Conservation (phyloP, 75 land plant genomes). For the Cryptomeria japonica region DNA sequence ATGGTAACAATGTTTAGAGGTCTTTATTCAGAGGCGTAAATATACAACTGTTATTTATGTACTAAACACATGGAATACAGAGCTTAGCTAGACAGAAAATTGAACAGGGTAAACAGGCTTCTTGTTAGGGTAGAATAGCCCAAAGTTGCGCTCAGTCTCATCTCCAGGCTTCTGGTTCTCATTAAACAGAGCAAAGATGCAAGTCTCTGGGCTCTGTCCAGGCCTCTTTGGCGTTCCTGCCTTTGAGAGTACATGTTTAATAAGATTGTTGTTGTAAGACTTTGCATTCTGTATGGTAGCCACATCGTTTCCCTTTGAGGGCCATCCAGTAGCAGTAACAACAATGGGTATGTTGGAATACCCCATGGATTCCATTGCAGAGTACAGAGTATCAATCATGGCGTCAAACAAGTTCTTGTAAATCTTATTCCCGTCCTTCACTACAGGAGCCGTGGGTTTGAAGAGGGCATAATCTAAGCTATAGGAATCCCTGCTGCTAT, state of each 20-base stretch:
- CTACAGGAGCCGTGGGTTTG: background rate
- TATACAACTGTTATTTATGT: background rate
- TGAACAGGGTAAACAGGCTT: constrained; percentile 13
- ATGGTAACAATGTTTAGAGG: too few relatives aligned
- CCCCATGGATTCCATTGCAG: constrained; percentile 23
- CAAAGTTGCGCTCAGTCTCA: constrained; percentile 2
- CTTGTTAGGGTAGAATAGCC: constrained; percentile 24
- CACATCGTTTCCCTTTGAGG: background rate
- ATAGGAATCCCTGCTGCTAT: background rate
- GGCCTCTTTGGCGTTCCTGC: constrained; percentile 12
- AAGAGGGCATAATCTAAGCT: constrained; percentile 28
- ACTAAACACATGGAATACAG: background rate
- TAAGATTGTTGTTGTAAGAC: background rate
- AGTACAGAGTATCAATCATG: constrained; percentile 28
- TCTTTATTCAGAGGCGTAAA: too few relatives aligned
- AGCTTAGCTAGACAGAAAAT: background rate
- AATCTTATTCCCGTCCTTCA: constrained; percentile 6
- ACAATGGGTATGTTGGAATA: constrained; percentile 3
- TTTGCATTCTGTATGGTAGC: background rate
- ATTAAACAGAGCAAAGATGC: background rate
- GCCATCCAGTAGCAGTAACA: constrained; percentile 15
- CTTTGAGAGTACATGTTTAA: constrained; percentile 1
- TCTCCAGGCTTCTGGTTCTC: constrained; percentile 2
- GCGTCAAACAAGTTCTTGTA: constrained; percentile 30
- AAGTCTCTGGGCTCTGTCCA: background rate